Base-by-base conservation (phyloP, 2,329 filamentous ascomycete genomes). In the Colletotrichum sp. region DNA sequence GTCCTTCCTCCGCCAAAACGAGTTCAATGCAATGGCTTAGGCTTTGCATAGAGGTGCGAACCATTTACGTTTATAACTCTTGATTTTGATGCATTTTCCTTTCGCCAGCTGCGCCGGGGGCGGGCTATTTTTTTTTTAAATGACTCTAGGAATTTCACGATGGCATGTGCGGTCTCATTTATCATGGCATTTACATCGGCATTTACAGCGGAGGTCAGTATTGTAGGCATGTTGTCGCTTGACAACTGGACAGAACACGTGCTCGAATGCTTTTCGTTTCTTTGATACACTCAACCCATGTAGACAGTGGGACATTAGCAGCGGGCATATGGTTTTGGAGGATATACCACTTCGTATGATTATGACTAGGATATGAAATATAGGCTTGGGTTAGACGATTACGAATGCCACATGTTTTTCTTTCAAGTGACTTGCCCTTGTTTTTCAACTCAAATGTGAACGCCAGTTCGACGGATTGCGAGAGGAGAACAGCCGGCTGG, bases 1-100 rank as follows among this genome's bases (percentile, higher is more conserved):
- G 82, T 94, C 93, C 83, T 96, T 96, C 85, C 87, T 98, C 84
- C 90, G 93, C 78, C 95, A 98, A 85, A 88, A 89, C 78, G 88
- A 89, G 80, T 76, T 79, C 57, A 71, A 75, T 13, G 75, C 60
- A 55, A 70, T 76, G 65, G 62, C 64, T 7, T 76, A 75, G 52
- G 8, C 18, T 16, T 16, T 21, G 44, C 32, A 52, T 26, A 15
- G 32, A 71, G 39, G 69, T 52, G 60, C 26, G 55, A 36, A 60
- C 10, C 21, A 34, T 70, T 63, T 34, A 62, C 26, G 26, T 70
- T 70, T 63, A 32, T 63, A 26, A 70, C 32, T 26, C 55, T 57
- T 34, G 6, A 21, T 16, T 9, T 26, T 24, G 32, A 34, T 21
- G 16, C 16, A 44, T 71, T 18, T 18, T 10, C 21, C 15, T 67